Conservation (phyloP, 208 protist species). For the Crithidia thermophila region DNA sequence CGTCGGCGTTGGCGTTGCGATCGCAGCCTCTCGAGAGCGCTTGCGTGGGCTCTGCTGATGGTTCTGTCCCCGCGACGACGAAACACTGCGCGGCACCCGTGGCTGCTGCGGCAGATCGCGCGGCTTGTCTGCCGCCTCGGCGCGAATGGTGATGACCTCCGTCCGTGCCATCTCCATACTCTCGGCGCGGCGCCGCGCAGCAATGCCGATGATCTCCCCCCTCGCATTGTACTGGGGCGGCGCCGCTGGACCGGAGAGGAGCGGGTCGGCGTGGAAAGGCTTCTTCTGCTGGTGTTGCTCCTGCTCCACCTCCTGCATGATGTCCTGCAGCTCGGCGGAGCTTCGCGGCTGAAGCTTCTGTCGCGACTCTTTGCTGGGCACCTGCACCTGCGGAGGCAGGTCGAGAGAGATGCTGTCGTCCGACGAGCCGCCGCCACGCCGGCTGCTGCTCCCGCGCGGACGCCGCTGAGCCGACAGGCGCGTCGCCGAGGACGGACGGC, state of each 20-base stretch:
- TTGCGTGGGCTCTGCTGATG: constrained; percentile 10
- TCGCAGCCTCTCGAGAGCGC: constrained; percentile 8
- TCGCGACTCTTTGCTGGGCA: constrained; percentile 36
- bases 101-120: constrained; percentile 55
- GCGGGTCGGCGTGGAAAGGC: constrained; percentile 5
- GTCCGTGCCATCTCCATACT: constrained; percentile 49
- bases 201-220: constrained; percentile 77
- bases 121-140: constrained; percentile 66
- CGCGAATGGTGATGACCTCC: constrained; percentile 68
- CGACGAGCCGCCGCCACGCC: constrained; percentile 24
- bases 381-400: constrained; percentile 60
- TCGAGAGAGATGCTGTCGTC: constrained; percentile 61
- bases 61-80: constrained; percentile 28
- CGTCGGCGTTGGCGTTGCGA: background rate
- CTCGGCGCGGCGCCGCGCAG: constrained; percentile 63
- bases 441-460: constrained; percentile 11
- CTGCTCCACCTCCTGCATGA: constrained; percentile 35
- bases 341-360: constrained; percentile 43
- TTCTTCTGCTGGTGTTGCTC: constrained; percentile 25
- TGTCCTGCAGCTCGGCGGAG: constrained; percentile 54
- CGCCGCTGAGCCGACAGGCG: constrained; percentile 12
- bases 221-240: constrained; percentile 48
- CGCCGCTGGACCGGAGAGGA: constrained; percentile 21
- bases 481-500: constrained; percentile 8
- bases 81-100: constrained; percentile 56